Evolutionary conservation across 805 yeast species (phyloP), one percentile per base, ranked within the genome.

Genomic region (Cyberlindnera mississippiensis): DNA sequence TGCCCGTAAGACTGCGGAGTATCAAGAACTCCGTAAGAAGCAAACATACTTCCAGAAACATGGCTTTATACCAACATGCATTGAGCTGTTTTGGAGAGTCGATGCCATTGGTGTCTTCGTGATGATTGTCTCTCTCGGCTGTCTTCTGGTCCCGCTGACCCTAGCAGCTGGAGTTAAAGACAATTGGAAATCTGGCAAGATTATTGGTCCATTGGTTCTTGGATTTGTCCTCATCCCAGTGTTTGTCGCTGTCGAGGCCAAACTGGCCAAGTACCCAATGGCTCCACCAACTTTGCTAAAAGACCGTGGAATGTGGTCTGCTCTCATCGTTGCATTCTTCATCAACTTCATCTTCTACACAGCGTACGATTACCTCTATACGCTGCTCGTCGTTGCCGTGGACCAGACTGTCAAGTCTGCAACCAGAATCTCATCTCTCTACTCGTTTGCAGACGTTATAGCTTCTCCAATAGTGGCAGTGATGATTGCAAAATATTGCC

Each of bases 301-400:
- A 44, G 85, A 85, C 60, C 75, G 88, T 51, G 85, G 84, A 47
- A 80, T 84, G 26, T 81, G 86, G 83, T 66, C 86, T 12, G 84
- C 90, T n/a, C 55, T 82, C 44, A 55, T 68, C 24, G 71, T 82
- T 47, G 82, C 77, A 3, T 61, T 81, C 43, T 62, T 82, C 47
- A 67, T 81, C 45, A 75, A 81, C 62, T 72, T 80, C 55, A 67
- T 80, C 40, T 82, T 75, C 73, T 73, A 78, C 60, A 75, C 82
- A 82, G 87, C 82, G 38, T 76, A 78, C 46, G 85, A 79, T 52
- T 85, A 72, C 60, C 59, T 85, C 60, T 83, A 79, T 62, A 72
- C 89, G 0, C 82, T 82, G 17, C 65, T 85, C 46, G 53, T 77
- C 35, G 85, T 83, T 24, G 82, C 82, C 4, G 74, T 82, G 56